Evolutionary conservation across 768 basidiomycete species (phyloP).

Genomic region (Phlebiopsis gigantea): DNA sequence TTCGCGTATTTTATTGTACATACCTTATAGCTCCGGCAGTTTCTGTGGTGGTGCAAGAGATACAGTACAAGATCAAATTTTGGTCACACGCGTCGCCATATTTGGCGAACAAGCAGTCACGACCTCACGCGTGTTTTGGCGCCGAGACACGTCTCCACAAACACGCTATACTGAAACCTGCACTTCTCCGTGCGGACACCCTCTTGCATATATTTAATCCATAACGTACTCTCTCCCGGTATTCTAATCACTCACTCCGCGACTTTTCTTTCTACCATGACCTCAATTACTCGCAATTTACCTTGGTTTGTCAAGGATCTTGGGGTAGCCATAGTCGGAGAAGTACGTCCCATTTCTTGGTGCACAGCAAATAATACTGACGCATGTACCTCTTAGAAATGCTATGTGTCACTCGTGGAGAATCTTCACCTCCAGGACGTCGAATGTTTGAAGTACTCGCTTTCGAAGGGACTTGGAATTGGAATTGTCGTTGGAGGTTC

Average conservation of each 20-base stretch:
- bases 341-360: conserved; percentile 39
- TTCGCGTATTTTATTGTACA: neutral
- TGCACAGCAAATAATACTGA: neutral
- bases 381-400: conserved; percentile 49
- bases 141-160: conserved; percentile 3
- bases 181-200: neutral
- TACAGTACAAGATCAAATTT: conserved; percentile 12
- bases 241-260: neutral
- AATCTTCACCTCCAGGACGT: conserved; percentile 73
- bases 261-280: conserved; percentile 42
- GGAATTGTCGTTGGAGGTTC: conserved; percentile 90
- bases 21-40: neutral
- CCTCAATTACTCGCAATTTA: conserved; percentile 74
- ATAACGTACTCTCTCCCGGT: neutral
- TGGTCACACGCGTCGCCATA: conserved; percentile 5
- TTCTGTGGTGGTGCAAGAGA: neutral
- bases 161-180: neutral
- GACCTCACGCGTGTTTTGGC: neutral
- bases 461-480: conserved; percentile 90
- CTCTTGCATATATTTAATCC: neutral
- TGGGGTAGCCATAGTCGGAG: conserved; percentile 74
- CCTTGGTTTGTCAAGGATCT: conserved; percentile 82
- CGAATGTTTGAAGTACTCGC: conserved; percentile 83
- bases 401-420: conserved; percentile 85
- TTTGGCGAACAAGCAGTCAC: conserved; percentile 4